phyloP scores from a whole-genome alignment of 1,139 yeast genomes.

The Suhomyces terraborum region DNA sequence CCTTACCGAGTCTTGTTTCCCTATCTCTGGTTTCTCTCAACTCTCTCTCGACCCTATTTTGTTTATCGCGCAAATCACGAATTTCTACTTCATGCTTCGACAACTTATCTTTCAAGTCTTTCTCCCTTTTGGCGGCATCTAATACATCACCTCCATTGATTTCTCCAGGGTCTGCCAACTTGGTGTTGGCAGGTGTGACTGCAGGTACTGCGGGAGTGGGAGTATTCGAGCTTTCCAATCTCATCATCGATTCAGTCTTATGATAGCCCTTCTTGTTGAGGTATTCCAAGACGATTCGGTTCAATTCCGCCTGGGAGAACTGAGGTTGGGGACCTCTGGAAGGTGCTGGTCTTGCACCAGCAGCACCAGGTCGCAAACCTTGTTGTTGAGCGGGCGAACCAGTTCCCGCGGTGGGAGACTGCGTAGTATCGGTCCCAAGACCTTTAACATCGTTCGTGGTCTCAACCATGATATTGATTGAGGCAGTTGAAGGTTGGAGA shows the following conservation, averaged over 20 bases:
- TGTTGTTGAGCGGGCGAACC: constrained; percentile 12
- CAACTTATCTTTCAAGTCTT: constrained; percentile 31
- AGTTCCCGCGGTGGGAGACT: constrained; percentile 8
- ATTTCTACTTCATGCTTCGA: constrained; percentile 40
- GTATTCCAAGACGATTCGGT: constrained; percentile 88
- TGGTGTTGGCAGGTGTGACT: constrained; percentile 44
- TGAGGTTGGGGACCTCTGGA: constrained; percentile 36
- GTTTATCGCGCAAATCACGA: constrained; percentile 44
- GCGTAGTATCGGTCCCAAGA: constrained; percentile 1
- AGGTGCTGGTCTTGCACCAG: constrained; percentile 15
- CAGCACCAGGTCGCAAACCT: constrained; percentile 10
- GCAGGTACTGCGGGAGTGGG: constrained; percentile 60
- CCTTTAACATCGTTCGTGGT: constrained; percentile 7
- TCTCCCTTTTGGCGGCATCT: constrained; percentile 29
- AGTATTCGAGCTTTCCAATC: constrained; percentile 80
- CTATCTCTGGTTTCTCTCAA: constrained; percentile 45
- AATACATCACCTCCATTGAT: constrained; percentile 27
- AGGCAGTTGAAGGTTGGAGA: not conserved
- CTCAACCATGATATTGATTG: constrained; percentile 7
- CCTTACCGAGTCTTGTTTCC: constrained; percentile 42
- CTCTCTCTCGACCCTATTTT: constrained; percentile 39
- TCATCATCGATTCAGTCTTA: constrained; percentile 88
- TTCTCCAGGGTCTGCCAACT: constrained; percentile 42
- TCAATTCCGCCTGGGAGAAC: constrained; percentile 73
- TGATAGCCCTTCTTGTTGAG: constrained; percentile 92